A percentile compares a stretch with the other conserved stretches of the same genome.
Conservation (phyloP, 306 rosid species). For the Sicyos edulis region DNA sequence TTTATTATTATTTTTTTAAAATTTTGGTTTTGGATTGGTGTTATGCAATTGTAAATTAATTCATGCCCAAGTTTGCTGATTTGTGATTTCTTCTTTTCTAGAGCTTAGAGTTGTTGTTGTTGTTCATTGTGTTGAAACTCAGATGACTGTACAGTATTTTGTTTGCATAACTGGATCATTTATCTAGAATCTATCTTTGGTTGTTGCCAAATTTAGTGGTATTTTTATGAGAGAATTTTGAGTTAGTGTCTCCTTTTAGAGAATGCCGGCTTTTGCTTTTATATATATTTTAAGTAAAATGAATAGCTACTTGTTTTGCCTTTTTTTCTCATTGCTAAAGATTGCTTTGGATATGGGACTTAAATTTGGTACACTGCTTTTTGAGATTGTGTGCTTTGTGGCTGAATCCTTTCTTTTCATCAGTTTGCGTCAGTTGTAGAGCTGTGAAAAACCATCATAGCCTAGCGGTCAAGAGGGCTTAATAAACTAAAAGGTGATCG, state of each 20-base stretch:
- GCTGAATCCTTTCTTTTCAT: neutral
- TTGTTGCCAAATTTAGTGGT: neutral
- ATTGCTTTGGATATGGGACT: neutral
- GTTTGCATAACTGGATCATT: neutral
- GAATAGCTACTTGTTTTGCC: neutral
- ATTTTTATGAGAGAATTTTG: too few species aligned
- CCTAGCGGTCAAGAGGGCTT: too few species aligned
- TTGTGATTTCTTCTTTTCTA: slow-evolving; percentile 4
- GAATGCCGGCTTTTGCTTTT: too few species aligned
- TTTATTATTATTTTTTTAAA: too few species aligned
- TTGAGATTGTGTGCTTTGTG: neutral
- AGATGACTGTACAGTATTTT: too few species aligned
- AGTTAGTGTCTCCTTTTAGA: neutral
- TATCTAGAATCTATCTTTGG: neutral
- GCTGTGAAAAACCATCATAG: too few species aligned
- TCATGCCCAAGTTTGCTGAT: neutral
- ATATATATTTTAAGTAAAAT: neutral
- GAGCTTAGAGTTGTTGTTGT: slow-evolving; percentile 2
- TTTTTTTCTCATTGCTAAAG: neutral
- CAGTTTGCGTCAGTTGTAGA: neutral
- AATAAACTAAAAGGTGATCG: too few species aligned
- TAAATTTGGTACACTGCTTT: neutral
- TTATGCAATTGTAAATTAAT: neutral
- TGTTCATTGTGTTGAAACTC: neutral
- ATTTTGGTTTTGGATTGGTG: neutral